Evolutionary conservation across 352 stramenopile species (phyloP).

Genomic region (Aphanomyces astaci): DNA sequence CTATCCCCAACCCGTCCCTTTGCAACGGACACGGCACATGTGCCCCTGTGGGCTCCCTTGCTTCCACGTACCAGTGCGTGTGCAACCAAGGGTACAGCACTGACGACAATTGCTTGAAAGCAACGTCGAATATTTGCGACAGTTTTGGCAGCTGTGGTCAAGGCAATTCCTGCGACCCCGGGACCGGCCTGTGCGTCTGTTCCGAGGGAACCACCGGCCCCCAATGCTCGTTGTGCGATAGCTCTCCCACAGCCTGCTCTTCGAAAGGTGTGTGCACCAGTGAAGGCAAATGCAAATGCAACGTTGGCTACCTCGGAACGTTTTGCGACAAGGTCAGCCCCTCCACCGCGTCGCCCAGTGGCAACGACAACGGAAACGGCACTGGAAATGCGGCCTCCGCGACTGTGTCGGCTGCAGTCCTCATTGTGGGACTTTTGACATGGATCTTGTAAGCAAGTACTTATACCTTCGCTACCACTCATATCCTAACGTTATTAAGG

Average conservation of each 20-base stretch:
- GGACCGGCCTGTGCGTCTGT: conserved; percentile 37
- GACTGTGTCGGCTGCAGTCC: neutral
- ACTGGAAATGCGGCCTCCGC: neutral
- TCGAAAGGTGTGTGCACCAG: conserved; percentile 44
- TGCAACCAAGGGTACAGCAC: conserved; percentile 65
- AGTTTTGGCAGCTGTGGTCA: conserved; percentile 61
- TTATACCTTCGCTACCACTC: neutral
- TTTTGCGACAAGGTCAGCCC: conserved; percentile 33
- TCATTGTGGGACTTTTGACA: neutral
- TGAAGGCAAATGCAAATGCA: conserved; percentile 42
- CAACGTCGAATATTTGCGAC: conserved; percentile 61
- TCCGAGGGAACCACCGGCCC: conserved; percentile 42
- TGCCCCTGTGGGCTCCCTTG: conserved; percentile 43
- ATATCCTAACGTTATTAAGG: neutral
- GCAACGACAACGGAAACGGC: neutral
- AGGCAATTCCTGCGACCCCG: conserved; percentile 40
- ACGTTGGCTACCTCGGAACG: conserved; percentile 47
- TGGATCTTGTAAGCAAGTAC: neutral
- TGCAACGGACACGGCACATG: conserved; percentile 70
- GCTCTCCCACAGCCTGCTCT: conserved; percentile 19
- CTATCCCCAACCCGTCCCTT: conserved; percentile 28
- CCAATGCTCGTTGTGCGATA: conserved; percentile 59
- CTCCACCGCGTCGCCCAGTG: neutral
- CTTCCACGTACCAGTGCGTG: conserved; percentile 62
- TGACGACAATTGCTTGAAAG: conserved; percentile 41